phyloP scores from a whole-genome alignment of 2,329 filamentous ascomycete species.

The Colletotrichum lindemuthianum region DNA sequence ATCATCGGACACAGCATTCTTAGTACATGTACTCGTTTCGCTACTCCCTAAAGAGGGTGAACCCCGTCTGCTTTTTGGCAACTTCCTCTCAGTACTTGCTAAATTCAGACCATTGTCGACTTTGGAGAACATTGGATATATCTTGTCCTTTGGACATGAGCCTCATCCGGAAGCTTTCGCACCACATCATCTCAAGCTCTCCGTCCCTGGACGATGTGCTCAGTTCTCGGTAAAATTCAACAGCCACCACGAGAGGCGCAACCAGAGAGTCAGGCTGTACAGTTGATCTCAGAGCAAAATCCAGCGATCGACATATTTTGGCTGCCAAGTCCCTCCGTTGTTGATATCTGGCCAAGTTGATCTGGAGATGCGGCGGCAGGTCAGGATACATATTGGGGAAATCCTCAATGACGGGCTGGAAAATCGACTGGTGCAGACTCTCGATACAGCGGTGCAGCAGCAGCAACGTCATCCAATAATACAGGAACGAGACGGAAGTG shows the following conservation, averaged over 20 bases:
- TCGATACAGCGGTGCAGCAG: constrained; percentile 60
- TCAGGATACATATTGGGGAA: constrained; percentile 52
- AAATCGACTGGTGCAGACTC: constrained; percentile 54
- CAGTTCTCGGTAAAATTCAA: constrained; percentile 54
- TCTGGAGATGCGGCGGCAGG: constrained; percentile 49
- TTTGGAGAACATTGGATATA: constrained; percentile 51
- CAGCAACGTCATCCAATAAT: constrained; percentile 64
- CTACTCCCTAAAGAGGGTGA: neutral
- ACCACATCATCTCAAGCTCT: constrained; percentile 58
- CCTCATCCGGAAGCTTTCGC: constrained; percentile 54
- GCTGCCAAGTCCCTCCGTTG: constrained; percentile 56
- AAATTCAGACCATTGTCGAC: constrained; percentile 50
- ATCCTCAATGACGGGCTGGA: constrained; percentile 54
- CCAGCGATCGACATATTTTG: constrained; percentile 61
- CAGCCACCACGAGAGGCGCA: constrained; percentile 54
- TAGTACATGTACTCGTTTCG: too few species aligned
- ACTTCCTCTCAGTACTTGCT: constrained; percentile 35
- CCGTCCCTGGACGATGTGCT: constrained; percentile 52
- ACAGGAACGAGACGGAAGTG: constrained; percentile 59
- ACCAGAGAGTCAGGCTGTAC: constrained; percentile 59
- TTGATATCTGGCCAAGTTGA: constrained; percentile 56
- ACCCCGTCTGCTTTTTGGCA: neutral
- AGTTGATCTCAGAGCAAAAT: constrained; percentile 55
- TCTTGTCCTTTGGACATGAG: constrained; percentile 53
- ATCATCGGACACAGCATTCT: too few species aligned